A percentile compares a stretch with the other conserved stretches of the same genome.
Conservation (phyloP, 177 flowering plant genomes). For the Vitis hybrid region DNA sequence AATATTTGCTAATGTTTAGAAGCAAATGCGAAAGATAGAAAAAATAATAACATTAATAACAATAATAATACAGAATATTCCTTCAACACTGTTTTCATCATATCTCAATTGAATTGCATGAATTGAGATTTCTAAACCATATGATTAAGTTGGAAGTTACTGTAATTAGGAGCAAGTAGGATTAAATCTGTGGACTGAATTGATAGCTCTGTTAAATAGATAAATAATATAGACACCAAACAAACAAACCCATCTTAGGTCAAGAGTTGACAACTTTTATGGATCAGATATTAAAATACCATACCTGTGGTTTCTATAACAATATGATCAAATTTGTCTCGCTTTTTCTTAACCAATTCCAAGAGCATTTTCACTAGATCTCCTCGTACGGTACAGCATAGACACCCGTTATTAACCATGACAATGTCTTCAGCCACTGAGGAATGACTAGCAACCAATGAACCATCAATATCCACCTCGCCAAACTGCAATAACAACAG, state of each 20-base stretch:
- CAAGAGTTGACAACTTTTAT: neutral
- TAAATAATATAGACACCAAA: too few species aligned
- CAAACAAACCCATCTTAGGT: neutral
- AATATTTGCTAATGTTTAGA: too few species aligned
- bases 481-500: conserved; percentile 66
- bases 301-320: conserved; percentile 97
- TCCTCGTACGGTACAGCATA: conserved; percentile 95
- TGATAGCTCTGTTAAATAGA: too few species aligned
- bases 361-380: conserved; percentile 92
- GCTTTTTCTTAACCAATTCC: conserved; percentile 72
- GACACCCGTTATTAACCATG: conserved; percentile 95
- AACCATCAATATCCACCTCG: conserved; percentile 96
- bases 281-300: neutral
- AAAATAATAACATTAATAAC: too few species aligned
- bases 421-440: conserved; percentile 76
- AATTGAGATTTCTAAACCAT: too few species aligned
- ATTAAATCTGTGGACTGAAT: too few species aligned
- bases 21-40: too few species aligned
- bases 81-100: too few species aligned
- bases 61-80: too few species aligned
- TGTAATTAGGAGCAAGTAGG: too few species aligned
- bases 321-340: conserved; percentile 91
- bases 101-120: too few species aligned
- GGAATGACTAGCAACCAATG: conserved; percentile 92
- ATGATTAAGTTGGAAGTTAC: too few species aligned